A percentile compares a stretch with the other conserved stretches of the same genome.
These are phyloP conservation scores for Neurospora sp. DNA, from an alignment of 495 filamentous ascomycete genomes.

Conservation along the genomic window DNA sequence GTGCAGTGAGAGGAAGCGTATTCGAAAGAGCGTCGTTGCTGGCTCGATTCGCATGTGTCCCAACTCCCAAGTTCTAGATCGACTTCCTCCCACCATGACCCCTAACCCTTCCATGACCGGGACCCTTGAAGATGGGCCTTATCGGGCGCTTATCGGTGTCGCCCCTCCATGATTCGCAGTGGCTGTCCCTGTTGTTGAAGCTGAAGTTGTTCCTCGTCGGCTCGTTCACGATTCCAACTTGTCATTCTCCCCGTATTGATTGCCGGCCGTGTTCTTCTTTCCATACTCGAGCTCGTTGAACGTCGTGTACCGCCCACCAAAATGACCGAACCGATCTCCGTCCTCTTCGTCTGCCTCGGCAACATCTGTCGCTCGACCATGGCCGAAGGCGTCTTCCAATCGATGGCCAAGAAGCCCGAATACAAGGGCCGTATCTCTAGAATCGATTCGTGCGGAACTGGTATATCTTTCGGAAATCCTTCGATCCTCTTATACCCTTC, in stretches of 20 bases:
- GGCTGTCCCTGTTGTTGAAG: background rate
- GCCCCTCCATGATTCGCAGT: background rate
- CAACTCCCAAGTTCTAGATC: background rate
- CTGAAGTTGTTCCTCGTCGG: background rate
- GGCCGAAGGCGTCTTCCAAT: slow-evolving; percentile 87
- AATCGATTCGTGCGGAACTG: slow-evolving; percentile 84
- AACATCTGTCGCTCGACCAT: slow-evolving; percentile 95
- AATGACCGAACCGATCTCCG: slow-evolving; percentile 45
- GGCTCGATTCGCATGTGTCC: no score
- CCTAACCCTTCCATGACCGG: background rate
- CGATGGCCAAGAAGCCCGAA: slow-evolving; percentile 47
- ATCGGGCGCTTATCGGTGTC: background rate
- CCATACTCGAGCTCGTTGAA: background rate
- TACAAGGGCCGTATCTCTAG: slow-evolving; percentile 49
- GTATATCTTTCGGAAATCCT: slow-evolving; percentile 1
- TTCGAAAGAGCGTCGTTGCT: no score
- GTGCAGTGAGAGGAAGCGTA: no score
- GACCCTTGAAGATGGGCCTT: background rate
- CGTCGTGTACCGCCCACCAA: background rate
- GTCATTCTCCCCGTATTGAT: no score
- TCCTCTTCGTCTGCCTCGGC: slow-evolving; percentile 93
- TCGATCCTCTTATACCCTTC: background rate
- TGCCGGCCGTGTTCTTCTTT: no score
- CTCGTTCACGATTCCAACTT: background rate
- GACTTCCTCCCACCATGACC: background rate